phyloP scores from a whole-genome alignment of 2,329 filamentous ascomycete species.

The Aureobasidium sp. region DNA sequence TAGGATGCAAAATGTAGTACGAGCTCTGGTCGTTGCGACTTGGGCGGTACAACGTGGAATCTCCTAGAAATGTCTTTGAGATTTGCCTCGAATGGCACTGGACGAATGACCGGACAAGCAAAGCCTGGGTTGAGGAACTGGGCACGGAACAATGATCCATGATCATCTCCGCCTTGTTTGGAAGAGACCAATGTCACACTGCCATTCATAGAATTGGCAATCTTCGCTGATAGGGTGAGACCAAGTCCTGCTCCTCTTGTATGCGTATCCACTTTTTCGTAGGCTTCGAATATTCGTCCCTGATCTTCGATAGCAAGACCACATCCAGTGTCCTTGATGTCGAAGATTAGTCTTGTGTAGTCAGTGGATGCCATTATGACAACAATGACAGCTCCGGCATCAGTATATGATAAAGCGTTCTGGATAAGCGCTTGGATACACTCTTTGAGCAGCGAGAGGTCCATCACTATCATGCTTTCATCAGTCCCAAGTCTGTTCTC shows the following conservation, averaged over 20 bases:
- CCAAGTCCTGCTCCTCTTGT: constrained; percentile 35
- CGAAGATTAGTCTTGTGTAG: constrained; percentile 26
- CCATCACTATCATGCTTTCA: constrained; percentile 26
- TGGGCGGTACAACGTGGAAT: constrained; percentile 8
- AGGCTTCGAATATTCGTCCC: constrained; percentile 34
- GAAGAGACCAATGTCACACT: constrained; percentile 31
- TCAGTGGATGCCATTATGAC: constrained; percentile 25
- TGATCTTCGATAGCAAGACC: constrained; percentile 31
- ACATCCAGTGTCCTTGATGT: constrained; percentile 35
- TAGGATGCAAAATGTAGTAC: constrained; percentile 15
- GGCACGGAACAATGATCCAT: constrained; percentile 34
- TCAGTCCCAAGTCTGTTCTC: constrained; percentile 23
- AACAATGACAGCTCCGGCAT: constrained; percentile 29
- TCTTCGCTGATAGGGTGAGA: constrained; percentile 34
- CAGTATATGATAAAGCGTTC: constrained; percentile 36
- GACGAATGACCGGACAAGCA: constrained; percentile 13
- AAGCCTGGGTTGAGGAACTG: constrained; percentile 23
- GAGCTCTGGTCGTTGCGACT: constrained; percentile 6
- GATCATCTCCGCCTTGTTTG: constrained; percentile 13
- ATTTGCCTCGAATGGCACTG: not conserved
- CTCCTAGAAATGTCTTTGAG: not conserved
- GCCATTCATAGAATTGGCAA: constrained; percentile 33
- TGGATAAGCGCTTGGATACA: constrained; percentile 33
- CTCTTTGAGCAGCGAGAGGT: constrained; percentile 34
- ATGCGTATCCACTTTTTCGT: constrained; percentile 33